Evolutionary conservation across 768 basidiomycete genomes (phyloP).

Genomic region (Leccinum imitatum): DNA sequence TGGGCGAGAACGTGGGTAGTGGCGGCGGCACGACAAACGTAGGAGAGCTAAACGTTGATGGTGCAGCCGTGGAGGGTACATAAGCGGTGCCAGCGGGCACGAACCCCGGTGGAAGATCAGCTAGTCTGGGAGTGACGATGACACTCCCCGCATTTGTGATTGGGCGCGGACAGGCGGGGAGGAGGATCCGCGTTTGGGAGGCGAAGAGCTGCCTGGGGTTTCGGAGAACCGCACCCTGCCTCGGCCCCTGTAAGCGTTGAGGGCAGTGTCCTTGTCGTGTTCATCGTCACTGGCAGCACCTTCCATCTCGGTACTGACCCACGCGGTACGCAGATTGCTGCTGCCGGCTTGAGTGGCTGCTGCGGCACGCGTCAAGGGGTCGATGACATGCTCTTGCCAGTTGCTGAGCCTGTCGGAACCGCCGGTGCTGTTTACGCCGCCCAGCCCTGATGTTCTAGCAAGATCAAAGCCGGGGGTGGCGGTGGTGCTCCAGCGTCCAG

Average conservation of each 20-base stretch:
- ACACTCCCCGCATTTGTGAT: background rate
- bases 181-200: slow-evolving; percentile 10
- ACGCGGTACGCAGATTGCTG: slow-evolving; percentile 29
- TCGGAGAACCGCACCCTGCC: slow-evolving; percentile 20
- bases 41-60: slow-evolving; percentile 10
- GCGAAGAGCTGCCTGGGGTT: slow-evolving; percentile 17
- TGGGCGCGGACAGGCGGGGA: slow-evolving; percentile 13
- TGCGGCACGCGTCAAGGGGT: slow-evolving; percentile 28
- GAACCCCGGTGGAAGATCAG: slow-evolving; percentile 30
- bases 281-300: slow-evolving; percentile 29
- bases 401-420: slow-evolving; percentile 25
- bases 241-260: slow-evolving; percentile 4
- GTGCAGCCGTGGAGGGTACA: slow-evolving; percentile 7
- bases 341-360: slow-evolving; percentile 17
- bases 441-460: slow-evolving; percentile 21
- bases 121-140: slow-evolving; percentile 18
- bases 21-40: slow-evolving; percentile 16
- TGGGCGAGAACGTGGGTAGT: slow-evolving; percentile 12
- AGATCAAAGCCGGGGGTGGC: slow-evolving; percentile 66
- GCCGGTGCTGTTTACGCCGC: slow-evolving; percentile 6
- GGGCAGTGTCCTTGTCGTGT: slow-evolving; percentile 18
- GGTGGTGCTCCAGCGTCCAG: slow-evolving; percentile 71
- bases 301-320: slow-evolving; percentile 47
- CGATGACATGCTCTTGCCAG: slow-evolving; percentile 31
- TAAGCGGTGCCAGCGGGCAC: slow-evolving; percentile 25